Evolutionary conservation across 768 basidiomycete genomes (phyloP), one percentile per base, ranked within the genome.

Genomic region (Boletus sp.): DNA sequence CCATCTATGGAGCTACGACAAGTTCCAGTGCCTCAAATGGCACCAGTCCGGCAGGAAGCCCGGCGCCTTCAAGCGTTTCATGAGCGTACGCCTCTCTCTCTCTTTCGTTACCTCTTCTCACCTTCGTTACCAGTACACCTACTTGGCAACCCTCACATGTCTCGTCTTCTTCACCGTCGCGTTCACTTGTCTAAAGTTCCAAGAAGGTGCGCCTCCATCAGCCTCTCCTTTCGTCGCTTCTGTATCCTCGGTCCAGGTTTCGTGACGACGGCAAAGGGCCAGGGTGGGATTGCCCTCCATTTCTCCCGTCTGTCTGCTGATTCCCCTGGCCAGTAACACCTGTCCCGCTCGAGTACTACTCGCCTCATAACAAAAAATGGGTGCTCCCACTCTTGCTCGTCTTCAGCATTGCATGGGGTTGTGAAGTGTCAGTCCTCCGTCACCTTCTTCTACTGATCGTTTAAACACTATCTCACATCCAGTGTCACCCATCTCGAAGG

Each of bases 401-500:
- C 3, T 77, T 93, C 51, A 87, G 87, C 67, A 59, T 82, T 19
- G 88, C 77, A 6, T 93, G 90, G 90, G 79, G 81, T 9, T 77
- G 91, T 40, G 90, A 93, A 70, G 69, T 89, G 90, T 92, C 46
- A 35, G 62, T 50, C 53, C 37, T 30, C 53, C 25, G n/a, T 29
- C 42, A 15, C 51, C 13, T 30, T 41, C 30, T 15, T 47, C 41
- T 43, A 53, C 44, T 41, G 33, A 34, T 35, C 42, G 33, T 50
- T 49, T 54, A 44, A 59, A 25, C 38, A 7, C 30, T 3, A 29
- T 5, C 32, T 17, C 37, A 34, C 30, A 10, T 42, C 10, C 56
- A 90, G 88, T 14, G 78, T 88, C 35, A 90, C 90, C 2, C 90
- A 92, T 70, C 79, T 92, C 29, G 90, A 93, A 83, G 88, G 88